Evolutionary conservation across 2,329 filamentous ascomycete genomes (phyloP), one percentile per base, ranked within the genome.

Genomic region (Sporothrix dimorphospora): DNA sequence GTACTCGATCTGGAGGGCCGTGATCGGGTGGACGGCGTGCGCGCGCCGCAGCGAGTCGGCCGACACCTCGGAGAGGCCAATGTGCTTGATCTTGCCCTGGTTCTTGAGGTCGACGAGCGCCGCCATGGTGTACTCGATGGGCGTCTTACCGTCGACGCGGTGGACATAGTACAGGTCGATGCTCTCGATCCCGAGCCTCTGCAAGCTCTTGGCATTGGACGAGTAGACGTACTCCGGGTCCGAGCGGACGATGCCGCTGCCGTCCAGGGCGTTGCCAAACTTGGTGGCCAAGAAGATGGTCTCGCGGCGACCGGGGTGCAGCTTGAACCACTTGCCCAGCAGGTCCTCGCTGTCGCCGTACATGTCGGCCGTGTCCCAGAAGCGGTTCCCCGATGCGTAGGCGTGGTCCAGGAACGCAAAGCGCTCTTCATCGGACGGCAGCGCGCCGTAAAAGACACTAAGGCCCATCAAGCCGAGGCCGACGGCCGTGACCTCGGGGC

Each of bases 101-200:
- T 77, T 74, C 75, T 81, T 79, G 55, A 88, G 79, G 76, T 85
- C 82, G 57, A 81, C 82, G 73, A 87, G 76, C 6, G 81, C 83
- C 59, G 79, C 78, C 79, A 87, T 83, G 1, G 82, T 87, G 74
- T 85, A 80, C 77, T 85, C 83, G 24, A 83, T 78, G 1, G 84
- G 83, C 6, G 82, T 83, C 47, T 78, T 78, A 3, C 80, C 79
- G 73, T 87, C 84, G n/a, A 86, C 76, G 5, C 86, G 82, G 76
- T 88, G 85, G 51, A 83, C 81, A 76, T 87, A 86, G 75, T 85
- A 84, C 30, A 90, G 80, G 75, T 90, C 88, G 71, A 90, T 84
- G 66, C 84, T 83, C 3, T 83, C 81, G 0, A 86, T 83, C 0
- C 85, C 84, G 1, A 91, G 78, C 24, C 82, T 80, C 76, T 81